A percentile compares a stretch with the other conserved stretches of the same genome.
These are phyloP conservation scores for Odontarrhena argentea DNA, from an alignment of 345 rosid genomes.

Conservation along the genomic window DNA sequence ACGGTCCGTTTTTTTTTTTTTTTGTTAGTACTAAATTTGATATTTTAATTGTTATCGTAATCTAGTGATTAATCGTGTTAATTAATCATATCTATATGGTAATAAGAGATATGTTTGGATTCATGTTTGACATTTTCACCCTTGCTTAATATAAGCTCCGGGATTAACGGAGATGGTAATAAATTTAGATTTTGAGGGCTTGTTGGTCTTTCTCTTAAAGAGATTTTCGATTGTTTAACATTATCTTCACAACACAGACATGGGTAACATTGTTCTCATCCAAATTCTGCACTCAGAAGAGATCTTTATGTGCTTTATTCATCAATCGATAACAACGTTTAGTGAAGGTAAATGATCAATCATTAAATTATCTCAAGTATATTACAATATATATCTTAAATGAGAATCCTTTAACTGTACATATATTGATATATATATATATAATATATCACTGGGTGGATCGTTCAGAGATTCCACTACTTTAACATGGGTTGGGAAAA, in stretches of 20 bases:
- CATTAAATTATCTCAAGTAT: too few relatives aligned
- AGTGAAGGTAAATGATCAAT: too few relatives aligned
- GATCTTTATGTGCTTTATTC: too few relatives aligned
- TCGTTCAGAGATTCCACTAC: too few relatives aligned
- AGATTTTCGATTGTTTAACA: neutral
- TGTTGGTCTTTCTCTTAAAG: neutral
- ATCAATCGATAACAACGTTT: too few relatives aligned
- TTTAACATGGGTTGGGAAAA: too few relatives aligned
- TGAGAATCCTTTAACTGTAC: too few relatives aligned
- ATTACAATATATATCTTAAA: too few relatives aligned
- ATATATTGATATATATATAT: too few relatives aligned
- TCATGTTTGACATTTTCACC: constrained; percentile 20
- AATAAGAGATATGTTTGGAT: neutral
- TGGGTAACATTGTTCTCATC: constrained; percentile 24
- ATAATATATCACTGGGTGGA: too few relatives aligned
- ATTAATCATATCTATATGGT: constrained; percentile 3
- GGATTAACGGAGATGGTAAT: neutral
- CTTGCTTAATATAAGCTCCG: neutral
- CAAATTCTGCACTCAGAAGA: neutral
- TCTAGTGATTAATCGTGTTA: neutral
- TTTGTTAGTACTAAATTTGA: neutral
- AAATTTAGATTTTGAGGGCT: neutral
- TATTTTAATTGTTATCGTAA: neutral
- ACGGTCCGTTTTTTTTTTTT: constrained; percentile 19
- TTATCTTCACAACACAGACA: constrained; percentile 8